Evolutionary conservation across 2,329 filamentous ascomycete species (phyloP), one percentile per base, ranked within the genome.

Genomic region (Aspergillus sp.): DNA sequence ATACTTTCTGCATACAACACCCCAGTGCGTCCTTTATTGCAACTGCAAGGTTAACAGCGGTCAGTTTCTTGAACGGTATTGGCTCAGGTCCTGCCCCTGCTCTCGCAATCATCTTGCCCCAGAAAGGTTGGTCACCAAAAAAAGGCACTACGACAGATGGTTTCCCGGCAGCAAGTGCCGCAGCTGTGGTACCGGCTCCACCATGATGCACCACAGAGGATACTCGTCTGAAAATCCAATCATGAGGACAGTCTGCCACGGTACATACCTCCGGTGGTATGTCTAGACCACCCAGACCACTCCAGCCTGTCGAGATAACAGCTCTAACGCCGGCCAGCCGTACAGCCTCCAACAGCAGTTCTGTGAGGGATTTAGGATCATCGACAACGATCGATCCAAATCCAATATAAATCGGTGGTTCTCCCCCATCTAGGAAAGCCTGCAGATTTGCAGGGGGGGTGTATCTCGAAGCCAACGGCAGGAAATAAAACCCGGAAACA

Each of bases 131-230:
- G 56, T 89, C 85, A 1, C 85, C 85, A 60, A 89, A 94, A 70
- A 94, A 94, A 0, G 88, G 88, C 0, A 94, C 83, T 4, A 94
- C 77, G 1, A 90, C 78, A 0, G 88, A 93, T 2, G 88, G 87
- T 48, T 81, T 82, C 19, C 88, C 88, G 1, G 80, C 78, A 27
- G 83, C 79, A 51, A 94, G 86, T 30, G 87, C 88, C 1, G 86
- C 85, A 2, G 88, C 86, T 2, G 86, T 91, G 1, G 88, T 94
- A 27, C 88, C 88, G 26, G 88, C 88, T 48, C 88, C 88, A 33
- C 88, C 88, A 52, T 93, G 88, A 61, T 94, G 88, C 4, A 90
- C 83, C 1, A 93, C 87, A 39, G 80, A 82, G 0, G 85, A 84
- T 1, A 93, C 86, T 34, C 77, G 81, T 53, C 86, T 75, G 65